A percentile compares a stretch with the other conserved stretches of the same genome.
These are phyloP conservation scores for Candida easanensis DNA, from an alignment of 805 yeast species.

Conservation along the genomic window DNA sequence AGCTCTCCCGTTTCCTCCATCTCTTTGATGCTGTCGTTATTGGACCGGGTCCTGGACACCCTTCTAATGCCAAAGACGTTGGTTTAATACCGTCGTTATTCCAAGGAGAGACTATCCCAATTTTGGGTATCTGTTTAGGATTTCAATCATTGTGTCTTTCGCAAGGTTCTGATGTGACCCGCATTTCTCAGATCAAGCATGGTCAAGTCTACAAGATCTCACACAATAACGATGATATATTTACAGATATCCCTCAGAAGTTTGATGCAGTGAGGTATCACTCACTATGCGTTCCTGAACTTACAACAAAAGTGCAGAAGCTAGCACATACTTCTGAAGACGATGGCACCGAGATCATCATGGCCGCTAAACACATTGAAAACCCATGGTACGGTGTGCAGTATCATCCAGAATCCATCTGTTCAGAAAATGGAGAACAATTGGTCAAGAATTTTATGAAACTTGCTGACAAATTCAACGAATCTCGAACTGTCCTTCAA, in stretches of 20 bases:
- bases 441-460: slow-evolving; percentile 57
- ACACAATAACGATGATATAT: slow-evolving; percentile 35
- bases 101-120: slow-evolving; percentile 44
- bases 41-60: slow-evolving; percentile 99
- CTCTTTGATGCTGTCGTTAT: slow-evolving; percentile 72
- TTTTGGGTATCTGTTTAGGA: slow-evolving; percentile 91
- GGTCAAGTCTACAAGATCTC: slow-evolving; percentile 67
- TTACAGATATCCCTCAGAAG: slow-evolving; percentile 35
- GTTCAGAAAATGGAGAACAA: slow-evolving; percentile 64
- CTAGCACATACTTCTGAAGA: slow-evolving; percentile 53
- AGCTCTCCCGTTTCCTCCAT: slow-evolving; percentile 42
- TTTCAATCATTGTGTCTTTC: slow-evolving; percentile 76
- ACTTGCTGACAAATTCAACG: slow-evolving; percentile 27
- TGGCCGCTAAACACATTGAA: slow-evolving; percentile 70
- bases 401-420: slow-evolving; percentile 94
- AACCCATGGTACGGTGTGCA: slow-evolving; percentile 91
- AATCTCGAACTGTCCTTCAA: slow-evolving; percentile 19
- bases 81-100: slow-evolving; percentile 68
- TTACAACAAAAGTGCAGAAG: slow-evolving; percentile 41
- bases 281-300: slow-evolving; percentile 57
- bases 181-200: slow-evolving; percentile 64
- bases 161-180: slow-evolving; percentile 53
- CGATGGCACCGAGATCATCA: slow-evolving; percentile 43
- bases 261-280: slow-evolving; percentile 86
- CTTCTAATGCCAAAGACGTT: slow-evolving; percentile 56